Evolutionary conservation across 257 asterid species (phyloP), one percentile per base, ranked within the genome.

Genomic region (Capsicum chinense): DNA sequence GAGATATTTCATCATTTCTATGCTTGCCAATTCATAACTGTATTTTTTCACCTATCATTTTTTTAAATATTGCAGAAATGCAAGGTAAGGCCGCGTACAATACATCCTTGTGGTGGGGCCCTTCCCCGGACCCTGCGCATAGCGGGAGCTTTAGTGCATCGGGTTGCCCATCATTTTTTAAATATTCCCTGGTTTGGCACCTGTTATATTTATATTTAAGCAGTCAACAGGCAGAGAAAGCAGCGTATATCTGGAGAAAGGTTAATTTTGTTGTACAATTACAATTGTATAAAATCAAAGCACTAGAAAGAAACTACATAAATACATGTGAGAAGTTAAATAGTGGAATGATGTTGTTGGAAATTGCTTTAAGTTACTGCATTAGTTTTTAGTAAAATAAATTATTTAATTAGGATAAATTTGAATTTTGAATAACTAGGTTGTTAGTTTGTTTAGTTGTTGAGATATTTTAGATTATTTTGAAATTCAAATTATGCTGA

Each of bases 221-320:
- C 44, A 26, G 70, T 26, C 70, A 4, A 33, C 44, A 64, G 17
- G 3, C 16, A 12, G 70, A 21, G 16, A 26, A 21, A 9, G 17
- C 70, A 10, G 70, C 70, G 12, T 64, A 63, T 64, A 64, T 62
- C 6, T 64, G 70, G 11, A 64, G 7, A 64, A 64, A 64, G 44
- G 26, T 64, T 26, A 64, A 64, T 64, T 26, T 26, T 16, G 12
- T 26, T 26, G 11, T 64, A 64, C 44, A 64, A 11, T 5, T 8
- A 19, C 70, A 3, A 26, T 64, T 4, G 35, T 64, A 11, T 21
- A 26, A 64, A 64, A 26, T 26, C 8, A 21, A 21, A 26, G 70
- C 70, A 64, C 70, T 64, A 64, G 70, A 10, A 64, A 21, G 44
- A 64, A 21, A 64, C 70, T 64, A 44, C 70, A 64, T 64, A 33